phyloP scores from a whole-genome alignment of 768 basidiomycete genomes.

The Boletus sensibilis region DNA sequence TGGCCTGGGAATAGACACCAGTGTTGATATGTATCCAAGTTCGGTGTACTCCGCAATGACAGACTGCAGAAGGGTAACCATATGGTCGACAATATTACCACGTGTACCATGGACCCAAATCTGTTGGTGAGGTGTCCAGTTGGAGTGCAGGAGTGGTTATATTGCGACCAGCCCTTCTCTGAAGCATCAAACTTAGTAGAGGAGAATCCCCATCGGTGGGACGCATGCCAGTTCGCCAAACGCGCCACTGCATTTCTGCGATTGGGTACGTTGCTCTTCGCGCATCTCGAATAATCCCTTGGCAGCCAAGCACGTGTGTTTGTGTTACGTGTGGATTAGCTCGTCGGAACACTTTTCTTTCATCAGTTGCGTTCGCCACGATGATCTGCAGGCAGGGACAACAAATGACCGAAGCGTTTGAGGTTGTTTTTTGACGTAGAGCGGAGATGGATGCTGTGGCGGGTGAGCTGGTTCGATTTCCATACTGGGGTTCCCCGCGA shows the following conservation, averaged over 20 bases:
- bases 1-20: neutral
- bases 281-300: neutral
- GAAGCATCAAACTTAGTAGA: neutral
- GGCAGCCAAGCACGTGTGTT: neutral
- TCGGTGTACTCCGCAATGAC: neutral
- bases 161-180: neutral
- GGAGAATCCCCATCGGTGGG: neutral
- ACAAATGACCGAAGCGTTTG: no score
- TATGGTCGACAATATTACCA: neutral
- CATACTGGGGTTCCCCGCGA: neutral
- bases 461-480: conserved; percentile 20
- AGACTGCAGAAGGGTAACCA: neutral
- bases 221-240: neutral
- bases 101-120: neutral
- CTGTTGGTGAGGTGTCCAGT: neutral
- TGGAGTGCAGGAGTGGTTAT: neutral
- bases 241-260: neutral
- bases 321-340: neutral
- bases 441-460: neutral
- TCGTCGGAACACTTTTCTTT: neutral
- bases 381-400: neutral
- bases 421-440: no score
- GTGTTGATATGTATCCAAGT: neutral
- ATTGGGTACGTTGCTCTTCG: neutral
- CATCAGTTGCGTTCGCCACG: neutral